Base-by-base conservation (phyloP, 495 filamentous ascomycete genomes). In the Filosporella fistucella region DNA sequence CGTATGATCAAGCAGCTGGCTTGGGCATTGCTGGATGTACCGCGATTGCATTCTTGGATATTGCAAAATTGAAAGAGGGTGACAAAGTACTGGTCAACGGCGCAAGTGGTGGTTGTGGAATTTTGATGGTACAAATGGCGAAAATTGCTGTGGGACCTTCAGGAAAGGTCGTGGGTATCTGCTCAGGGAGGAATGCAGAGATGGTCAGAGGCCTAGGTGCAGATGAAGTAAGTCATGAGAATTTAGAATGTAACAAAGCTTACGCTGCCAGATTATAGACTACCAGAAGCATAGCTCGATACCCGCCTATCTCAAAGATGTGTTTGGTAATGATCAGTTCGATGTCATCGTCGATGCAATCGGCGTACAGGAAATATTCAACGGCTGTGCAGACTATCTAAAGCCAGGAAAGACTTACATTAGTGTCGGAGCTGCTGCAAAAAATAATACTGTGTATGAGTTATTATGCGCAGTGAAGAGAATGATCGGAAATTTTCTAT, bases 51-150 rank as follows among this genome's bases (percentile, higher is more conserved):
- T 33, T 60, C 35, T 32, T 71, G 6, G 42, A 56, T 14, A 45
- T 37, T 14, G 56, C 64, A 3, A 45, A 44, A 13, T 11, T 68
- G 2, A 45, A 38, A 37, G 3, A 1, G 24, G 66, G 65, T 12
- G 40, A 62, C 29, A 46, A 49, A 20, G 65, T 70, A 10, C 35
- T 72, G 24, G 55, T 74, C 1, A 61, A 67, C 40, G 70, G 62
- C 0, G 69, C 63, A 0, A 63, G 66, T 43, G 70, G 70, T 4
- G 70, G 68, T 28, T 51, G 70, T 5, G 70, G 70, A 9, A 48
- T 40, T 1, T 41, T 68, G 52, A 60, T 56, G 16, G 54, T 70
- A 47, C 70, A 74, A 54, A 56, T 72, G 42, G 61, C 49, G 1
- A 47, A 58, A 28, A 41, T 47, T 14, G 38, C 29, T 28, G 65